Evolutionary conservation across 208 protist species (phyloP).

Genomic region (Leptomonas seymouri): DNA sequence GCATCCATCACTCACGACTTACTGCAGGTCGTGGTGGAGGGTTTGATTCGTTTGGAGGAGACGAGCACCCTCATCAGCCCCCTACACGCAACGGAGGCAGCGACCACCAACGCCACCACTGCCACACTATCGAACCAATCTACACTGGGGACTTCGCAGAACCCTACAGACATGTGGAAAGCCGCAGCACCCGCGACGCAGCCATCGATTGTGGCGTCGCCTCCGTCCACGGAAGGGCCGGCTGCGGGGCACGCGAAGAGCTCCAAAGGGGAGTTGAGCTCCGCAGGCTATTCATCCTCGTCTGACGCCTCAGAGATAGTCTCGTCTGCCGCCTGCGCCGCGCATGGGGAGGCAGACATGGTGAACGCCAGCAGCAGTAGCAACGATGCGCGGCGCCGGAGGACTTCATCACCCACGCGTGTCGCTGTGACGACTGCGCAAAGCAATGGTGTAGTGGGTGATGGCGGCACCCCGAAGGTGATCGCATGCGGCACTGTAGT

Average conservation of each 20-base stretch:
- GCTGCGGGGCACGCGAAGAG: neutral
- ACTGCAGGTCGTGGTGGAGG: constrained; percentile 77
- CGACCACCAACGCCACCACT: neutral
- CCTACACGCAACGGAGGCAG: constrained; percentile 12
- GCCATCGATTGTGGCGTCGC: neutral
- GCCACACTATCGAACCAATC: neutral
- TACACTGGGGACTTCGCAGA: neutral
- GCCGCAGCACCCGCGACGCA: neutral
- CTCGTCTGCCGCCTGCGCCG: constrained; percentile 2
- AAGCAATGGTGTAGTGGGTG: neutral
- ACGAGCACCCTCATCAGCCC: constrained; percentile 41
- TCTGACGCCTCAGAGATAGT: neutral
- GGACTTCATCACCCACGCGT: constrained; percentile 7
- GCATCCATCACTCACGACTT: constrained; percentile 55
- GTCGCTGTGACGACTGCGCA: constrained; percentile 12
- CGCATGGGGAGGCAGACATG: neutral
- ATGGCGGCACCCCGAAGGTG: neutral
- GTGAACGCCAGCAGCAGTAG: neutral
- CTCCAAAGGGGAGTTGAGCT: constrained; percentile 10
- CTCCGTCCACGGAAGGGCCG: neutral
- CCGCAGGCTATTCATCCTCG: constrained; percentile 1
- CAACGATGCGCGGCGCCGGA: neutral
- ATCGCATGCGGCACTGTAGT: constrained; percentile 30
- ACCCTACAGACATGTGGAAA: neutral
- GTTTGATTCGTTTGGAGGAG: constrained; percentile 75